Evolutionary conservation across 2,329 filamentous ascomycete genomes (phyloP), one percentile per base, ranked within the genome.

Genomic region (Hymenoscyphus salicellus): DNA sequence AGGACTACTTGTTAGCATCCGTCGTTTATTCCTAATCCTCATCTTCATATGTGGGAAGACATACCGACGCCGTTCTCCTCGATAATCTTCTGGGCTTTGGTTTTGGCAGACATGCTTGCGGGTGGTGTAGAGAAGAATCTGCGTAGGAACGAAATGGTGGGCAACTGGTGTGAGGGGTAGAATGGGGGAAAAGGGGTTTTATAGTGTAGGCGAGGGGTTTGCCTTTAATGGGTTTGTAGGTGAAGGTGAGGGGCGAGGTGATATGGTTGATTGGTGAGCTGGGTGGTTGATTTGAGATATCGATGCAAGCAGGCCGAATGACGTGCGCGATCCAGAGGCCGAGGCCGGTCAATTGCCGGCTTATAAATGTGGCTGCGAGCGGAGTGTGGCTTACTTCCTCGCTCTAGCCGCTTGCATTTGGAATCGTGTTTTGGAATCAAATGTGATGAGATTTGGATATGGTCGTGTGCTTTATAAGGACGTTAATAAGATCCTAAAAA

Each of bases 51-150:
- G 20, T 6, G 14, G 20, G 17, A 62, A 7, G 26, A 81, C 88
- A 63, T 83, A 92, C 89, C 89, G 78, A 97, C 93, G 73, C 87
- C 81, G 81, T 97, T 95, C 76, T 93, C 88, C 79, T 95, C 87
- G 78, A 98, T 97, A 81, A 97, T 88, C 75, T 83, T 79, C 79
- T 97, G 87, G 67, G 91, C 91, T 80, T 96, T 96, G 69, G 85
- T 83, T 81, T 91, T 92, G 77, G 90, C 86, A 75, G 91, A 88
- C 91, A 96, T 96, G 74, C 81, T 85, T 80, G 85, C 83, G 72
- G 89, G 83, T 71, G 79, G 79, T 78, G 84, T 81, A 73, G 81
- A 81, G 79, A 96, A 95, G 76, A 96, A 83, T 76, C 86, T 83
- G 75, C 87, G 85, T 75, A 91, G 80, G 79, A 94, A 83, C 81